phyloP scores from a whole-genome alignment of 495 filamentous ascomycete species.

The Echria macrotheca region DNA sequence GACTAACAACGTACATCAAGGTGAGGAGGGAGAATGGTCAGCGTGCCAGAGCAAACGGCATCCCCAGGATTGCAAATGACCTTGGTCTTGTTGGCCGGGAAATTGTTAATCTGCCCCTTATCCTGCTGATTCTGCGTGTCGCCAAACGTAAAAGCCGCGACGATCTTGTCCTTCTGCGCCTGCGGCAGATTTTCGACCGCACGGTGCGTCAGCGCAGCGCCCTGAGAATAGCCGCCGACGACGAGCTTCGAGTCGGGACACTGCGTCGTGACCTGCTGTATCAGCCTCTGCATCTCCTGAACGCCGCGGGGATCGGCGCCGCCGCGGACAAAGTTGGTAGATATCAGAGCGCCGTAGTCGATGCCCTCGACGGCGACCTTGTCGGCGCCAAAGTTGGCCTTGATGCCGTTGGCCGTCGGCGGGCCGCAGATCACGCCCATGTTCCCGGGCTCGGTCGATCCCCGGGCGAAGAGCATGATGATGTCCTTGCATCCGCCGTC shows the following conservation, averaged over 20 bases:
- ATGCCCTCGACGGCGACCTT: constrained; percentile 29
- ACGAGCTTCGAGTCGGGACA: constrained; percentile 30
- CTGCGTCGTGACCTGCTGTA: constrained; percentile 21
- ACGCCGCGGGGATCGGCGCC: constrained; percentile 28
- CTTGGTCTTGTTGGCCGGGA: constrained; percentile 38
- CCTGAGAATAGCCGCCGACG: constrained; percentile 41
- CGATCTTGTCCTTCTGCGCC: constrained; percentile 40
- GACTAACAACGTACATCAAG: too few species aligned
- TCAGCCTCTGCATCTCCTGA: constrained; percentile 22
- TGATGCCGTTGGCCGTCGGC: constrained; percentile 26
- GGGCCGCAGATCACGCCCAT: constrained; percentile 36
- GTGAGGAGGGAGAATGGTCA: constrained; percentile 44
- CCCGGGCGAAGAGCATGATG: constrained; percentile 42
- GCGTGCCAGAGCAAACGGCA: constrained; percentile 46
- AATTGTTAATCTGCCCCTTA: constrained; percentile 38
- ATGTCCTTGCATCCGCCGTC: constrained; percentile 36
- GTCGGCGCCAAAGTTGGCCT: constrained; percentile 16
- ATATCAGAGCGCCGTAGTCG: constrained; percentile 28
- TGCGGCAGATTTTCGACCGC: constrained; percentile 38
- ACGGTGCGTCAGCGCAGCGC: constrained; percentile 47
- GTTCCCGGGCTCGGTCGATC: constrained; percentile 33
- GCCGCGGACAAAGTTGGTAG: constrained; percentile 24
- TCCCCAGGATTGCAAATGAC: constrained; percentile 50
- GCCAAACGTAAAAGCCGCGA: constrained; percentile 50
- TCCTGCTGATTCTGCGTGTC: constrained; percentile 48